Evolutionary conservation across 2,329 filamentous ascomycete species (phyloP).

Genomic region (Penicillium sp.): DNA sequence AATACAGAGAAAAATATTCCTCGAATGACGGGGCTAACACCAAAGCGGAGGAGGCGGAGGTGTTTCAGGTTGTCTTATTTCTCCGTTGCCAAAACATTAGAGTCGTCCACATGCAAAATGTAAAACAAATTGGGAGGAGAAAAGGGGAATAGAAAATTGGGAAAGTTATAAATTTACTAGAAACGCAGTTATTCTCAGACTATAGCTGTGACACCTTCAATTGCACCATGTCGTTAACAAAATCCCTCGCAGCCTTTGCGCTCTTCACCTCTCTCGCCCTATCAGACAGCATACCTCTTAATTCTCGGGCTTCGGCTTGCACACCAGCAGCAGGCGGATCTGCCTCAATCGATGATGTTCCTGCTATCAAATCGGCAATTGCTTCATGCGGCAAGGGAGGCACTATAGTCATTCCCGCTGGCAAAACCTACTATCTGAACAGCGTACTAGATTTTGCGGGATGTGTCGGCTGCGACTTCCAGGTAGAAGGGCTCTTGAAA

Average conservation of each 20-base stretch:
- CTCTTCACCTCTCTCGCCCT: constrained; percentile 6
- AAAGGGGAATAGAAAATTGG: background rate
- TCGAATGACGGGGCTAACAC: constrained; percentile 8
- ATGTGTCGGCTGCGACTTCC: constrained; percentile 47
- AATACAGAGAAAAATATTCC: constrained; percentile 10
- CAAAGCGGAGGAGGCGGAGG: background rate
- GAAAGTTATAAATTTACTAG: background rate
- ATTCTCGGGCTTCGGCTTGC: constrained; percentile 30
- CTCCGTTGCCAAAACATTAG: background rate
- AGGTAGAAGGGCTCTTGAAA: constrained; percentile 47
- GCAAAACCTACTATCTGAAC: constrained; percentile 44
- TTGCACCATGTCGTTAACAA: constrained; percentile 1
- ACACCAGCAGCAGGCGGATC: constrained; percentile 32
- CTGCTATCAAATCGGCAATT: constrained; percentile 46
- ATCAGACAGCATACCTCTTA: constrained; percentile 1
- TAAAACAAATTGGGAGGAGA: no score
- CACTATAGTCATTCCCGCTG: constrained; percentile 46
- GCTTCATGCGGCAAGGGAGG: constrained; percentile 44
- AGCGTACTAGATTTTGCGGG: constrained; percentile 45
- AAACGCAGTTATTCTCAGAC: background rate
- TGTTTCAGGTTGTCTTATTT: constrained; percentile 5
- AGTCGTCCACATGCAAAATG: background rate
- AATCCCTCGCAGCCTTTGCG: constrained; percentile 3
- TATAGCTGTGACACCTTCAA: background rate
- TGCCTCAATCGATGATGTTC: constrained; percentile 42